Evolutionary conservation across 306 rosid genomes (phyloP).

Genomic region (Pueraria montana): DNA sequence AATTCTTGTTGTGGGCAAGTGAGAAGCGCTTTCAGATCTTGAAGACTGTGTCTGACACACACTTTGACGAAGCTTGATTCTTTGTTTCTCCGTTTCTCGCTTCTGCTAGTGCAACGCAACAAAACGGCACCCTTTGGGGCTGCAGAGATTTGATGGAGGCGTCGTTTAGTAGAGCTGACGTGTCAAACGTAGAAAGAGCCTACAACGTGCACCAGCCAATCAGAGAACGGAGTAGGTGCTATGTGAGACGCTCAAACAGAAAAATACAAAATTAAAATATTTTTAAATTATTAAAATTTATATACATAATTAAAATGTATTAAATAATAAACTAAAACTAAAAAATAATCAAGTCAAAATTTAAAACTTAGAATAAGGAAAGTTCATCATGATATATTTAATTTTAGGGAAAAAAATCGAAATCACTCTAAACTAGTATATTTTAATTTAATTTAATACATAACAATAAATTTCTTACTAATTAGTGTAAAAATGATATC

Average conservation of each 20-base stretch:
- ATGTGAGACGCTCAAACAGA: neutral
- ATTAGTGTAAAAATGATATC: too few relatives aligned
- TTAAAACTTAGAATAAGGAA: neutral
- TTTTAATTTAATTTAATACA: too few relatives aligned
- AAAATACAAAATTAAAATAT: neutral
- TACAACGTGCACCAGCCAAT: constrained; percentile 51
- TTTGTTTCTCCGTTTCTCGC: constrained; percentile 6
- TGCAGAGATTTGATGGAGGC: neutral
- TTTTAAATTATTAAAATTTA: neutral
- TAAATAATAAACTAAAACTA: too few relatives aligned
- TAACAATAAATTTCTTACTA: too few relatives aligned
- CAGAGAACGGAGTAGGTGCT: constrained; percentile 22
- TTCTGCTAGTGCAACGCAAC: neutral
- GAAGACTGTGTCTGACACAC: neutral
- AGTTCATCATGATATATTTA: neutral
- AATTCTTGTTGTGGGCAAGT: neutral
- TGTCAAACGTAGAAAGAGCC: constrained; percentile 27
- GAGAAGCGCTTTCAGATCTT: constrained; percentile 42
- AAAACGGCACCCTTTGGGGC: constrained; percentile 19
- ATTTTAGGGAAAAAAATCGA: too few relatives aligned
- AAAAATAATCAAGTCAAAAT: too few relatives aligned
- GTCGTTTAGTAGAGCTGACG: constrained; percentile 46
- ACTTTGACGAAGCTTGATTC: neutral
- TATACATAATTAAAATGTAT: neutral
- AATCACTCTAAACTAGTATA: too few relatives aligned